phyloP scores from a whole-genome alignment of 352 stramenopile genomes.

The Blastocystis sp. region DNA sequence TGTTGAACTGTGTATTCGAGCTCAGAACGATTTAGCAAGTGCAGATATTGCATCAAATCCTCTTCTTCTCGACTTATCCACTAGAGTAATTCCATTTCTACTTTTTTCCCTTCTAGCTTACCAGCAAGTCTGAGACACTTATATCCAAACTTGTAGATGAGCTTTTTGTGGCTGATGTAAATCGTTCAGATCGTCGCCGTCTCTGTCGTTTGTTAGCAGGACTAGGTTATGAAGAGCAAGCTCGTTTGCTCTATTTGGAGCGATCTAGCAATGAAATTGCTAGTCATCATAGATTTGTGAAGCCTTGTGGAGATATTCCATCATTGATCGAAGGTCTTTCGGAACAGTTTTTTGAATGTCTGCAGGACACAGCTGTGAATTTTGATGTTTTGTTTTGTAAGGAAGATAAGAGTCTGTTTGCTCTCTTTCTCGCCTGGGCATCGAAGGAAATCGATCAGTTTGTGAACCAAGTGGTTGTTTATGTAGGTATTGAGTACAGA shows the following conservation, averaged over 20 bases:
- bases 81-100: not conserved
- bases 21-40: conserved; percentile 10
- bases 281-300: conserved; percentile 24
- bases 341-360: conserved; percentile 57
- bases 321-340: conserved; percentile 24
- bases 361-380: conserved; percentile 48
- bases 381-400: conserved; percentile 45
- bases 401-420: not conserved
- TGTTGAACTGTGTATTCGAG: conserved; percentile 46
- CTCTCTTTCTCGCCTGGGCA: conserved; percentile 14
- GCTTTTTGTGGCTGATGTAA: conserved; percentile 15
- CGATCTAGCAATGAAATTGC: conserved; percentile 29
- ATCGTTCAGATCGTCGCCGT: conserved; percentile 41
- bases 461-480: not conserved
- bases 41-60: conserved; percentile 31
- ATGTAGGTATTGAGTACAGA: not conserved
- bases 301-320: conserved; percentile 44
- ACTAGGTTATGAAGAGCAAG: not conserved
- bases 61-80: conserved; percentile 1
- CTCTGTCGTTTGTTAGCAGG: conserved; percentile 37
- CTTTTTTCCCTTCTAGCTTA: not conserved
- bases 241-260: conserved; percentile 18
- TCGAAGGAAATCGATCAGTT: conserved; percentile 42
- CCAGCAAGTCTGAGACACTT: conserved; percentile 23
- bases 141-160: conserved; percentile 17